A percentile compares a stretch with the other conserved stretches of the same genome.
These are phyloP conservation scores for Zygnema circumcarinatum DNA, from an alignment of 139 green algal species.

Conservation along the genomic window DNA sequence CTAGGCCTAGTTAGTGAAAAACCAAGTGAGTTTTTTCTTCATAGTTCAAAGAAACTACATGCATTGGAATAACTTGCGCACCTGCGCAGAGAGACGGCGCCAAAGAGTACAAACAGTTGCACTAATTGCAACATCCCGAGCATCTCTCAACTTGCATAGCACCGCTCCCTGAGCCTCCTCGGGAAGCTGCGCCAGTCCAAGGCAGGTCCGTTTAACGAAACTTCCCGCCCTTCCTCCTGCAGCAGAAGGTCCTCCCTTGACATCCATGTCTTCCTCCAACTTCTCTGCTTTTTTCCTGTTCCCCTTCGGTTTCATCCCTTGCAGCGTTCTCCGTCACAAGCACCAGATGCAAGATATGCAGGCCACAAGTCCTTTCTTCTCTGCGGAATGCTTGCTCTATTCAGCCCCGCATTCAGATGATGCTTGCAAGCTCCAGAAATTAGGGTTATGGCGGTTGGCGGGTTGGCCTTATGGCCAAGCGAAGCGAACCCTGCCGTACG, in stretches of 20 bases:
- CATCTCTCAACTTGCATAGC: neutral
- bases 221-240: neutral
- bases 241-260: too few relatives aligned
- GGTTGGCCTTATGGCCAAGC: neutral
- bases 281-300: too few relatives aligned
- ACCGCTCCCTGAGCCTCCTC: neutral
- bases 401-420: neutral
- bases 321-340: neutral
- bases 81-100: neutral
- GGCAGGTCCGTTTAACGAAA: neutral
- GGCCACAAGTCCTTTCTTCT: neutral
- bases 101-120: neutral
- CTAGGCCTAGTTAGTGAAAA: too few relatives aligned
- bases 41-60: too few relatives aligned
- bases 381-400: neutral
- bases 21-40: too few relatives aligned
- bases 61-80: too few relatives aligned
- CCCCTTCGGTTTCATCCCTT: too few relatives aligned
- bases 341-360: neutral
- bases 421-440: neutral
- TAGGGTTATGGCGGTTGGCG: neutral
- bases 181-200: neutral
- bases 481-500: neutral
- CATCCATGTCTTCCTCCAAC: too few relatives aligned
- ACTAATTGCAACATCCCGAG: neutral